Evolutionary conservation across 139 green algal species (phyloP), one percentile per base, ranked within the genome.

Genomic region (Chlamydomonas sp.): DNA sequence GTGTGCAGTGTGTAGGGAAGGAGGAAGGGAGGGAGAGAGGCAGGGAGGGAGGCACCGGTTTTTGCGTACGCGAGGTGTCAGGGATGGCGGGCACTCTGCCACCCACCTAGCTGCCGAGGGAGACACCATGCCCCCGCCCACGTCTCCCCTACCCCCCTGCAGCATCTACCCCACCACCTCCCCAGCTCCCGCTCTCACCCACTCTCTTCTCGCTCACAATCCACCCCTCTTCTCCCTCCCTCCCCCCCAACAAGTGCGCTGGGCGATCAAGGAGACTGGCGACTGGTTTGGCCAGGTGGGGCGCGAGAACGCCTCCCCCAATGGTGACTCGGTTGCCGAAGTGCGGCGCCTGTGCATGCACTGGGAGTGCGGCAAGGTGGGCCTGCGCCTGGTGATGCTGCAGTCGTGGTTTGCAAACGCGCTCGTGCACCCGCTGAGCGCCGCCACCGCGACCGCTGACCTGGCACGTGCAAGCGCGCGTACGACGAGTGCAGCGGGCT

Each of bases 381-480:
- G 59, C 31, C 22, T 66, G 8, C 20, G 59, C 31, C n/a, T 36
- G 22, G 59, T 66, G 20, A 66, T 66, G 59, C 16, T 66, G 31
- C 59, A 66, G 62, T 35, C 62, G 22, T 69, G 62, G 62, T 69
- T 69, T 54, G 62, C 62, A 8, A 69, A 69, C 37, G 62, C 62
- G 10, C 62, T 69, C 22, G 62, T 36, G 5, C 31, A 36, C 10
- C 62, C 62, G 3, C 5, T 10, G 36, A 20, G 28, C 34, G 22
- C 35, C 22, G 35, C 62, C 35, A 29, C 24, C 22, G 62, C 62
- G 3, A 8, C 3, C 35, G 16, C 4, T 8, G 28, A 69, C 35
- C 35, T 69, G 3, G 4, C 20, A 3, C n/a, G 4, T 20, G 35
- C 35, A 58, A 57, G 35, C 22, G 3, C 33, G 37, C 62, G 4